Evolutionary conservation across 371 early-diverging fungal species (phyloP).

Genomic region (Saksenaea vasiformis): DNA sequence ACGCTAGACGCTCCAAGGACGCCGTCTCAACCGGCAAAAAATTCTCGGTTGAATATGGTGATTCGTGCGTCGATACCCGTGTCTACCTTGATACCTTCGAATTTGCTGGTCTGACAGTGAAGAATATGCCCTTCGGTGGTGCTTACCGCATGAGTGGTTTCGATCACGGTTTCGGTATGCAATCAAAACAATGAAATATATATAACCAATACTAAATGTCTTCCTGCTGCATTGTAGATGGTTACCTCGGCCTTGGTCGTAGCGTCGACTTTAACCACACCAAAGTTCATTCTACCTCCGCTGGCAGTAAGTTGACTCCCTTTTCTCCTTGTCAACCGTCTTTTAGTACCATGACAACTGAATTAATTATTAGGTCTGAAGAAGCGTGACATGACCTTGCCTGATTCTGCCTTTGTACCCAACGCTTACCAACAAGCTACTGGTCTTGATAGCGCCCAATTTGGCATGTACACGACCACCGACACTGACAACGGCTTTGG

Average conservation of each 20-base stretch:
- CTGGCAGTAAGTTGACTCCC: background rate
- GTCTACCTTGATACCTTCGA: conserved; percentile 38
- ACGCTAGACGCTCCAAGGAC: conserved; percentile 36
- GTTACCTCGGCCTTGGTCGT: conserved; percentile 51
- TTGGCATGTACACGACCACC: conserved; percentile 41
- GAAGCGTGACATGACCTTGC: conserved; percentile 27
- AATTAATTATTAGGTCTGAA: conserved; percentile 13
- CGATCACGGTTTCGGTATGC: conserved; percentile 27
- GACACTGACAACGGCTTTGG: conserved; percentile 24
- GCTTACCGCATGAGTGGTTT: conserved; percentile 51
- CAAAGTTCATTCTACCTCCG: conserved; percentile 12
- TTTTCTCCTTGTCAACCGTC: background rate
- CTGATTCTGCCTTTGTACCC: conserved; percentile 39
- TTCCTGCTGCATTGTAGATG: conserved; percentile 19
- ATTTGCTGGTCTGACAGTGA: conserved; percentile 32
- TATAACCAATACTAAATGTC: background rate
- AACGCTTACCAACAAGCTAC: conserved; percentile 41
- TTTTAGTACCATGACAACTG: background rate
- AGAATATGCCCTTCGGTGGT: conserved; percentile 46
- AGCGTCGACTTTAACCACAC: conserved; percentile 36
- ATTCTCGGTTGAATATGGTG: conserved; percentile 45
- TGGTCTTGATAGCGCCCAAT: conserved; percentile 43
- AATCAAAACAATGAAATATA: background rate
- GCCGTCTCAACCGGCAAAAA: conserved; percentile 25
- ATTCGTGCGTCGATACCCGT: conserved; percentile 32